These are phyloP conservation scores for Clathrus columnatus DNA, from an alignment of 768 basidiomycete genomes.

Conservation along the genomic window DNA sequence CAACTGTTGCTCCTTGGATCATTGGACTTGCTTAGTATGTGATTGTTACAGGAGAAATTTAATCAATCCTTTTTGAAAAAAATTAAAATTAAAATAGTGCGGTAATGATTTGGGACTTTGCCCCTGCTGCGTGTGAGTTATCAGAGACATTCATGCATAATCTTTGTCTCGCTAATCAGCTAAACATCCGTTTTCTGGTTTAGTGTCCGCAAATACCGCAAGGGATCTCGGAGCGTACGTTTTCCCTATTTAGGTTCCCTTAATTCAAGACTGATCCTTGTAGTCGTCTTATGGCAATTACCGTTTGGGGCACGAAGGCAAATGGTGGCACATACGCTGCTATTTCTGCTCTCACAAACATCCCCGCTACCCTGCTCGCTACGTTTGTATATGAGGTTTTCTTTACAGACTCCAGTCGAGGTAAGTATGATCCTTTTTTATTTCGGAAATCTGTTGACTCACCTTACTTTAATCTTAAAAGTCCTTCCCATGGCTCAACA, in stretches of 20 bases:
- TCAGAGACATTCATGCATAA: not conserved
- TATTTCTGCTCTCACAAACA: constrained; percentile 55
- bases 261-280: not conserved
- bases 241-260: not conserved
- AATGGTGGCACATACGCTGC: constrained; percentile 50
- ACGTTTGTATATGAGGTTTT: constrained; percentile 47
- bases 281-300: constrained; percentile 46
- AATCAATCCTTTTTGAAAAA: no score
- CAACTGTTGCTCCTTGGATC: constrained; percentile 40
- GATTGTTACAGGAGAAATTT: not conserved
- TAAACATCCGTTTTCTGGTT: not conserved
- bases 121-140: constrained; percentile 37
- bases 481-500: constrained; percentile 14
- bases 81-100: constrained; percentile 9
- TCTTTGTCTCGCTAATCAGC: not conserved
- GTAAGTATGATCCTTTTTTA: constrained; percentile 5
- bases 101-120: constrained; percentile 53
- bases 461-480: not conserved
- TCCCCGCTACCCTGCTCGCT: constrained; percentile 52
- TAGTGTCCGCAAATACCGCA: constrained; percentile 56
- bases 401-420: constrained; percentile 49
- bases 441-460: not conserved
- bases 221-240: constrained; percentile 49
- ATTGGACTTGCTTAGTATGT: constrained; percentile 45
- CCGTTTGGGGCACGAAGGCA: constrained; percentile 50